phyloP scores from a whole-genome alignment of 345 rosid genomes.

The Populus pruinosa region DNA sequence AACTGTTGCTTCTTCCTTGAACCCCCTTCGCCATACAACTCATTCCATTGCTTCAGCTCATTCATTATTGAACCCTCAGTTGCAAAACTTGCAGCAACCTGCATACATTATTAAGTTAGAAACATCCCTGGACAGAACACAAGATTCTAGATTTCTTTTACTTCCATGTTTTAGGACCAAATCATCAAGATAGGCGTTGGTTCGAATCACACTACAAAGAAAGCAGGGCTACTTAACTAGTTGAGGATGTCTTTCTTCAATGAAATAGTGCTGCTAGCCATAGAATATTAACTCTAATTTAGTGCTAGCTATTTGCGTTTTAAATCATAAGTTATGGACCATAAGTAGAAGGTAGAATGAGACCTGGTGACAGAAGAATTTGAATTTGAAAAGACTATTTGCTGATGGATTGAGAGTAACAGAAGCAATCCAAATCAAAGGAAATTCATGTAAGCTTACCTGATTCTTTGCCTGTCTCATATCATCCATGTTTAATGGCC shows the following conservation, averaged over 20 bases:
- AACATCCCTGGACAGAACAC: not conserved
- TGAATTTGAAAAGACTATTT: not conserved
- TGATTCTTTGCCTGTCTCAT: constrained; percentile 89
- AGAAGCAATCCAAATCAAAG: not conserved
- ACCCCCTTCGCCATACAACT: constrained; percentile 86
- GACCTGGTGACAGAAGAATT: not conserved
- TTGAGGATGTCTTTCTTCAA: not conserved
- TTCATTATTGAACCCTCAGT: constrained; percentile 70
- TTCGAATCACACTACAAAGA: not conserved
- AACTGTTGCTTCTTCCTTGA: constrained; percentile 83
- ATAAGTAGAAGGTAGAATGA: not conserved
- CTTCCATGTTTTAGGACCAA: not conserved
- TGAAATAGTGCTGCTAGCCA: not conserved
- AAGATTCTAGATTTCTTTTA: not conserved
- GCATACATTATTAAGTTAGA: constrained; percentile 8
- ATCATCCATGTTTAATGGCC: constrained; percentile 87
- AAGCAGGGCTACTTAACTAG: not conserved
- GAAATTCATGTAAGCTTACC: constrained; percentile 35
- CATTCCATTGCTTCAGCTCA: constrained; percentile 92
- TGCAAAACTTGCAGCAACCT: constrained; percentile 93
- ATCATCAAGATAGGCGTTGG: not conserved
- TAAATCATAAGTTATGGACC: not conserved
- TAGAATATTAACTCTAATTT: not conserved
- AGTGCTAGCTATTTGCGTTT: not conserved
- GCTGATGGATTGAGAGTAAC: not conserved